These are phyloP conservation scores for Scenedesmus sp. DNA, from an alignment of 163 green algal genomes.

Conservation along the genomic window DNA sequence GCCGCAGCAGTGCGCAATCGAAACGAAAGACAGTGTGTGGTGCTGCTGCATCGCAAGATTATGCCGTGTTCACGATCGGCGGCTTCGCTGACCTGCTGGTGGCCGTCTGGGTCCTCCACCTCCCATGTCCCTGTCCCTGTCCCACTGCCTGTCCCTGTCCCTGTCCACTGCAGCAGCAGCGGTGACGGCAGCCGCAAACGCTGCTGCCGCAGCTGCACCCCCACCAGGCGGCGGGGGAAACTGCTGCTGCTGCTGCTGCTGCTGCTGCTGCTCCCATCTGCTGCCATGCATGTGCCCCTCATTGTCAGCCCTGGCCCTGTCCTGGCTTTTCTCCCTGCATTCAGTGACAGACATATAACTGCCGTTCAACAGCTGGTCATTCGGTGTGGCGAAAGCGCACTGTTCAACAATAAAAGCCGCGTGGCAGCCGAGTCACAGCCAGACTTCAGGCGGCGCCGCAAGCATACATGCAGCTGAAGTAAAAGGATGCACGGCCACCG, in stretches of 20 bases:
- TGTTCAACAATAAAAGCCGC: background rate
- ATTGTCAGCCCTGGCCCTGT: background rate
- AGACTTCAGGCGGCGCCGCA: too few relatives aligned
- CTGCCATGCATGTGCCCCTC: background rate
- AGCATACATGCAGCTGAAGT: too few relatives aligned
- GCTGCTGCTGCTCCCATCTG: slow-evolving; percentile 13
- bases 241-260: slow-evolving; percentile 9
- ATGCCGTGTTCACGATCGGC: background rate
- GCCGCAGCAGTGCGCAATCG: too few relatives aligned
- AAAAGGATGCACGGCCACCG: too few relatives aligned
- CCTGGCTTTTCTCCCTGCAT: background rate
- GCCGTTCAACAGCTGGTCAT: too few relatives aligned
- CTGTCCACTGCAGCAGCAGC: background rate
- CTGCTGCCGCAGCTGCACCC: background rate
- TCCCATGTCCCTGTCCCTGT: slow-evolving; percentile 1
- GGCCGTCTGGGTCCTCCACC: slow-evolving; percentile 2
- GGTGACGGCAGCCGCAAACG: background rate
- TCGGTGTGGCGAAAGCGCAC: too few relatives aligned
- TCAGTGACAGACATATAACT: too few relatives aligned
- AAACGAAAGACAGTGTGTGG: too few relatives aligned
- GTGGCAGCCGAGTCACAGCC: too few relatives aligned
- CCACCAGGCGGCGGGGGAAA: background rate
- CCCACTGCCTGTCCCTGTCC: background rate
- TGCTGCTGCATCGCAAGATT: background rate
- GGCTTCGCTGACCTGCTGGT: background rate